These are phyloP conservation scores for Russula compacta DNA, from an alignment of 768 basidiomycete species.

Conservation along the genomic window DNA sequence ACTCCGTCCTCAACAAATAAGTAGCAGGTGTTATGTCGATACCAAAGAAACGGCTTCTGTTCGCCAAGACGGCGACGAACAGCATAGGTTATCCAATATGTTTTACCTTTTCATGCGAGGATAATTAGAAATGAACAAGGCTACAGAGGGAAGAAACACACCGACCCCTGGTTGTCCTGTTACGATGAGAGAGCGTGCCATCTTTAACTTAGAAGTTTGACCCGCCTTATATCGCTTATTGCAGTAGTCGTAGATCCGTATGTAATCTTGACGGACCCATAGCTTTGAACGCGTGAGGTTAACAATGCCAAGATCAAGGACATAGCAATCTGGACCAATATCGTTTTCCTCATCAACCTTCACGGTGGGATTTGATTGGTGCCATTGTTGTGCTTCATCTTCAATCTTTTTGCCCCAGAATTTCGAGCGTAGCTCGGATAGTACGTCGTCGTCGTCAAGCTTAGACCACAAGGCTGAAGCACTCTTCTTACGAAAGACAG, in stretches of 20 bases:
- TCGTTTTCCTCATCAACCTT: neutral
- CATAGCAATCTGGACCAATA: neutral
- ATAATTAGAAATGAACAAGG: neutral
- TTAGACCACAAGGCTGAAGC: no score
- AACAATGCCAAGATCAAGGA: no score
- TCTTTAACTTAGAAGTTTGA: fast-evolving
- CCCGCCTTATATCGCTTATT: neutral
- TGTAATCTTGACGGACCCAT: no score
- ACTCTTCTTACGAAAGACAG: no score
- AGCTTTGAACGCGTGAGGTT: no score
- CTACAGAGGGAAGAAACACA: neutral
- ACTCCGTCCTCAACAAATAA: no score
- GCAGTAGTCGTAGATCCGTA: neutral
- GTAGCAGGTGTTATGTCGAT: neutral
- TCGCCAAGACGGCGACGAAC: no score
- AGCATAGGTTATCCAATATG: neutral
- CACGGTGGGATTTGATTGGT: neutral
- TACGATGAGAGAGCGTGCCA: neutral
- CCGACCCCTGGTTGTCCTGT: neutral
- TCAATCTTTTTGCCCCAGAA: neutral
- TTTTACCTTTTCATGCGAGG: neutral
- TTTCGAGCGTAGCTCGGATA: neutral
- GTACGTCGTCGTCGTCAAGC: no score
- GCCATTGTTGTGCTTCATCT: neutral
- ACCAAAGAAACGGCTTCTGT: neutral